Evolutionary conservation across 306 rosid genomes (phyloP), one percentile per base, ranked within the genome.

Genomic region (Dalbergia oliveri): DNA sequence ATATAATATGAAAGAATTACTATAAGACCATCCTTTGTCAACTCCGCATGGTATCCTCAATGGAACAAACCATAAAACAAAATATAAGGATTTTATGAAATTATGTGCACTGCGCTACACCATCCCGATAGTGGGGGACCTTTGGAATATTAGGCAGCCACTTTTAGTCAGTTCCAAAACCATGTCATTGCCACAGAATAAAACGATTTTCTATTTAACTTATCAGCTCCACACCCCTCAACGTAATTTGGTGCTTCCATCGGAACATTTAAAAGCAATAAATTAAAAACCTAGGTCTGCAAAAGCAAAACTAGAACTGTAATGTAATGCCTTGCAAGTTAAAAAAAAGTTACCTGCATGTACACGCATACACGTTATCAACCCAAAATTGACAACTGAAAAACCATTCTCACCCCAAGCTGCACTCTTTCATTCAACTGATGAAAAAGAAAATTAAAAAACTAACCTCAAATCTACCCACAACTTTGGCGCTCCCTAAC

Each of bases 371-470:
- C 44, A 81, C 45, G 26, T 58, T 59, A 21, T 43, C 73, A 53
- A 53, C 41, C 61, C 43, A 49, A 68, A 77, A 71, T 77, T 72
- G 79, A 77, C 76, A 65, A 33, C 37, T 56, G 65, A 57, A 64
- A 65, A 83, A 21, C 9, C 75, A 64, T 53, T 50, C 47, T 68
- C 15, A 75, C 81, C 70, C 70, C 37, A 14, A 76, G 61, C 21
- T 19, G 56, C 45, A 15, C 51, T 50, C 65, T 41, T 70, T 70
- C 68, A 18, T 76, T 49, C 72, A 68, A 75, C 64, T 61, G 66
- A 66, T 73, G 50, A 64, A 15, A 39, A 39, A 5, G 19, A 34
- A 31, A 62, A 74, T 37, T 37, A 6, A 66, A 67, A 37, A 47
- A 15, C 77, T 75, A 81, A 66, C 18, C 66, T 34, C 31, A 18